Conservation (phyloP, 805 yeast species). For the Komagataella kurtzmanii region DNA sequence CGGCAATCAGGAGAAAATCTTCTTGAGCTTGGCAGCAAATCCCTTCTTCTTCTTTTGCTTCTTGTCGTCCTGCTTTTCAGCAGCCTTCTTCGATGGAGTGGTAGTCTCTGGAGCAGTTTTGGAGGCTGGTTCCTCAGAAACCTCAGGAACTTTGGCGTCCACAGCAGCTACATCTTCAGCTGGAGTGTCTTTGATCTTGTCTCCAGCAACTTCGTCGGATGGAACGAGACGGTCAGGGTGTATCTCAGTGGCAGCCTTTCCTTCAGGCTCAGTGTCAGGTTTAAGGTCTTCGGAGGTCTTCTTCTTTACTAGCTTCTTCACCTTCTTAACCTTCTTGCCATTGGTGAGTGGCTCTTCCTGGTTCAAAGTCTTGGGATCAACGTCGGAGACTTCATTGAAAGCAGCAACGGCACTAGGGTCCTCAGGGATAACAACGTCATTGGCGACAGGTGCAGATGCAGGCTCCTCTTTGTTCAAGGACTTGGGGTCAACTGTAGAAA, state of each 20-base stretch:
- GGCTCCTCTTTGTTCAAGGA: slow-evolving; percentile 33
- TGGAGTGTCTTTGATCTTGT: slow-evolving; percentile 2
- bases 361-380: slow-evolving; percentile 40
- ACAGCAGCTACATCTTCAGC: slow-evolving; percentile 4
- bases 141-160: slow-evolving; percentile 1
- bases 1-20: slow-evolving; percentile 12
- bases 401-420: slow-evolving; percentile 45
- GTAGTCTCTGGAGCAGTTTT: slow-evolving; percentile 5
- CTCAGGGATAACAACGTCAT: slow-evolving; percentile 43
- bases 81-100: slow-evolving; percentile 5
- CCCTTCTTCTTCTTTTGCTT: slow-evolving; percentile 25
- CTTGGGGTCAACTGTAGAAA: slow-evolving; percentile 43
- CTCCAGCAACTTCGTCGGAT: slow-evolving; percentile 4
- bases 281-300: slow-evolving; percentile 2
- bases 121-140: slow-evolving; percentile 4
- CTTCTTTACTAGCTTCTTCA: slow-evolving; percentile 16
- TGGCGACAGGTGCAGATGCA: background rate
- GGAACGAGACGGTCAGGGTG: slow-evolving; percentile 3
- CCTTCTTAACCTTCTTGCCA: slow-evolving; percentile 17
- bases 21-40: slow-evolving; percentile 27
- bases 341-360: slow-evolving; percentile 11
- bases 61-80: slow-evolving; percentile 8
- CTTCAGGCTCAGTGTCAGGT: too few relatives aligned
- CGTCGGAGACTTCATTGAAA: slow-evolving; percentile 37
- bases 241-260: slow-evolving; percentile 6